Percentiles rank a stretch among this genome's conserved stretches.
Evolutionary conservation across 306 rosid genomes (phyloP).

Genomic region (Arachis hypogaea): DNA sequence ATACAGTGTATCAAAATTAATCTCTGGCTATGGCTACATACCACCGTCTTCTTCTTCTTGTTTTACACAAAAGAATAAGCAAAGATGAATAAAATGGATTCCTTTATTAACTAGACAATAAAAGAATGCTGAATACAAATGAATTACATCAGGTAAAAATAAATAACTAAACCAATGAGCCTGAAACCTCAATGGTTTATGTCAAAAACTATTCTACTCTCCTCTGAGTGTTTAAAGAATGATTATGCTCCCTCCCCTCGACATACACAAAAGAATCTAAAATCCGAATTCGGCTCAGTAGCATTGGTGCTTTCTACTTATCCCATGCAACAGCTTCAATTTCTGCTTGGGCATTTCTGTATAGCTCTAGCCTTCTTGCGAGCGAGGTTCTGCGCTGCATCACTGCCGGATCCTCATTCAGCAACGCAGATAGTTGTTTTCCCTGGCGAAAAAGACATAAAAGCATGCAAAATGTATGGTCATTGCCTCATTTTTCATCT

Average conservation of each 20-base stretch:
- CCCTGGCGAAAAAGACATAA: conserved; percentile 50
- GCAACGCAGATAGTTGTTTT: conserved; percentile 66
- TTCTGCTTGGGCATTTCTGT: conserved; percentile 89
- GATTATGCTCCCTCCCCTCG: not conserved
- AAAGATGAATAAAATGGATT: conserved; percentile 12
- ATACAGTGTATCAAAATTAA: not conserved
- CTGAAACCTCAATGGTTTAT: conserved; percentile 16
- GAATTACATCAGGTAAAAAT: conserved; percentile 30
- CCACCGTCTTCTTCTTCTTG: not conserved
- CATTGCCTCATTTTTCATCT: conserved; percentile 2
- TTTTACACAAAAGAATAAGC: not conserved
- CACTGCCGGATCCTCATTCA: conserved; percentile 95
- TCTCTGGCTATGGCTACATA: not conserved
- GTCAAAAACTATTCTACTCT: not conserved
- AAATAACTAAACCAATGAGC: conserved; percentile 4
- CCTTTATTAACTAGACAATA: conserved; percentile 8
- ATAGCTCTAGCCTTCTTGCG: conserved; percentile 85
- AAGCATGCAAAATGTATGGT: conserved; percentile 23
- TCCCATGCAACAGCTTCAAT: conserved; percentile 97
- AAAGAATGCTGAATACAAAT: conserved; percentile 11
- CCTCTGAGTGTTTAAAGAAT: conserved; percentile 30
- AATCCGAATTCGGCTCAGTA: not conserved
- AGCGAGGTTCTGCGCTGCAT: conserved; percentile 81
- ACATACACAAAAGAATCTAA: not conserved
- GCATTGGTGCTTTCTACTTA: conserved; percentile 53